These are phyloP conservation scores for Sphagnum magellanicum DNA, from an alignment of 228 moss, liverwort and hornwort genomes.

Conservation along the genomic window DNA sequence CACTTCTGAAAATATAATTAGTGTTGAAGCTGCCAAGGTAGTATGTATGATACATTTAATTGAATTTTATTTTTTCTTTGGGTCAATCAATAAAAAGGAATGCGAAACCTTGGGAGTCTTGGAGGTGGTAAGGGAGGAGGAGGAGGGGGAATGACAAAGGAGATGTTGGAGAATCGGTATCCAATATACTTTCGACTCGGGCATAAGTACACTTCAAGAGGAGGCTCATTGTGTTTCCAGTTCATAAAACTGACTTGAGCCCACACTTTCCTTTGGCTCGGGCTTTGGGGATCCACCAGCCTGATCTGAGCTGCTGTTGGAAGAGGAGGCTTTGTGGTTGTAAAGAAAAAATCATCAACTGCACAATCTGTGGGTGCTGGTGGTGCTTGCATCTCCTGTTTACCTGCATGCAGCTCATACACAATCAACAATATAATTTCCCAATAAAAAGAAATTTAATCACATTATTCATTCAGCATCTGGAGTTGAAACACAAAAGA, in stretches of 20 bases:
- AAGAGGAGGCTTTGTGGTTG: conserved; percentile 20
- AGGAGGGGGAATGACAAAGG: conserved; percentile 24
- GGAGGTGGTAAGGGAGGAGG: conserved; percentile 3
- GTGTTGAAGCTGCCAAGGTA: too few species aligned
- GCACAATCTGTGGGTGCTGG: conserved; percentile 12
- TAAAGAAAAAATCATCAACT: conserved; percentile 31
- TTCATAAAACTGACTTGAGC: conserved; percentile 34
- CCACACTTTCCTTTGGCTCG: conserved; percentile 19
- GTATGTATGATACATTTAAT: too few species aligned
- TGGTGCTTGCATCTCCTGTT: conserved; percentile 1
- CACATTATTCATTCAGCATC: background rate
- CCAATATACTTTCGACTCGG: conserved; percentile 22
- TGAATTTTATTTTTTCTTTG: too few species aligned
- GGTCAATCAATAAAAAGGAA: too few species aligned
- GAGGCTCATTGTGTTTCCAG: conserved; percentile 33
- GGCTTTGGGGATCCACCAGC: conserved; percentile 25
- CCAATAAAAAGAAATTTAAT: too few species aligned
- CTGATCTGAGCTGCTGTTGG: conserved; percentile 35
- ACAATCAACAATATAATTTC: background rate
- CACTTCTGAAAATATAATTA: too few species aligned
- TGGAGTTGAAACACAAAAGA: background rate
- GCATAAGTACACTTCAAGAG: conserved; percentile 23
- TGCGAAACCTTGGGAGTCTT: background rate
- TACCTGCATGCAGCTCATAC: background rate
- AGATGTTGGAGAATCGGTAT: conserved; percentile 23